These are phyloP conservation scores for Platanthera guangdongensis DNA, from an alignment of 106 monocot species.

Conservation along the genomic window DNA sequence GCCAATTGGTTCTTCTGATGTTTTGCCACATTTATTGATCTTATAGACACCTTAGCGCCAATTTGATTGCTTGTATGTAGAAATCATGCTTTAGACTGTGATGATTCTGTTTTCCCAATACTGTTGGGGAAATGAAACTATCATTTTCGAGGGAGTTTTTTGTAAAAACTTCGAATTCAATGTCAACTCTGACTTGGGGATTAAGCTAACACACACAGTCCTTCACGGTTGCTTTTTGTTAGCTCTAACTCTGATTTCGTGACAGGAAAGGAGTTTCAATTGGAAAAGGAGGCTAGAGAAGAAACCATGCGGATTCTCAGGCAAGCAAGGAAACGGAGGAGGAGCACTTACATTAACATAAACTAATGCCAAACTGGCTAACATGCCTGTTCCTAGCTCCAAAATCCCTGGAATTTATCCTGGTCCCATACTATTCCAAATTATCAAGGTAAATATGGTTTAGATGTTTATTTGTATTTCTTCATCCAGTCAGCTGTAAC, in stretches of 20 bases:
- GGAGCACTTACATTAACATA: conserved; percentile 27
- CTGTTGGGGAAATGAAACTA: too few relatives aligned
- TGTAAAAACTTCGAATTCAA: too few relatives aligned
- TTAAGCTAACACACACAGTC: too few relatives aligned
- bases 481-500: not conserved
- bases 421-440: not conserved
- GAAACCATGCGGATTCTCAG: conserved; percentile 56
- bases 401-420: not conserved
- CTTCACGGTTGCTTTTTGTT: not conserved
- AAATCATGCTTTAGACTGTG: too few relatives aligned
- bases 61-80: too few relatives aligned
- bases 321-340: conserved; percentile 70
- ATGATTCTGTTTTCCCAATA: too few relatives aligned
- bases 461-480: not conserved
- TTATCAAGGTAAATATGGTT: not conserved
- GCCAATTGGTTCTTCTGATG: too few relatives aligned
- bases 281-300: conserved; percentile 36
- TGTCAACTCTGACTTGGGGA: too few relatives aligned
- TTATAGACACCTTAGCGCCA: too few relatives aligned
- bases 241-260: conserved; percentile 4
- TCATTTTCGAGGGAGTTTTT: too few relatives aligned
- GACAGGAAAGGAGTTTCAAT: conserved; percentile 26
- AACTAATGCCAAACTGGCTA: conserved; percentile 12
- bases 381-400: not conserved
- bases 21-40: too few relatives aligned